A percentile compares a stretch with the other conserved stretches of the same genome.
Evolutionary conservation across 2,329 filamentous ascomycete species (phyloP).

Genomic region (Septoria petroselini): DNA sequence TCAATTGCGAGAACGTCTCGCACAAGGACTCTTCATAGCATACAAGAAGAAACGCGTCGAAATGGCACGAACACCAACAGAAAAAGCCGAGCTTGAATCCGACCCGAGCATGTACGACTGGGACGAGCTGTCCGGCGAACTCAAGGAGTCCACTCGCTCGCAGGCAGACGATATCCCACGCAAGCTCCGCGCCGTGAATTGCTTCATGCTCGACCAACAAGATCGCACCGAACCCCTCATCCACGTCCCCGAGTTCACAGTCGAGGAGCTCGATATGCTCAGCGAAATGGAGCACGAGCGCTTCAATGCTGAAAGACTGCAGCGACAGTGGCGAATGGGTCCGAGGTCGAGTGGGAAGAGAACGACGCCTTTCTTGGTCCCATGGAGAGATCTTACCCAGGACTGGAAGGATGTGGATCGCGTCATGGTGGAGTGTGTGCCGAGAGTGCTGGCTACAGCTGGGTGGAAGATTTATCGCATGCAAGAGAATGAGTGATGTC

Average conservation of each 20-base stretch:
- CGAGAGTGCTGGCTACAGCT: conserved; percentile 31
- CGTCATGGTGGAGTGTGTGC: conserved; percentile 40
- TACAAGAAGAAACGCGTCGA: conserved; percentile 36
- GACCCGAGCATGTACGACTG: conserved; percentile 38
- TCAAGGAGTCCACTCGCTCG: conserved; percentile 37
- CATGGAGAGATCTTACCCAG: conserved; percentile 38
- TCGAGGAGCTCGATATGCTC: conserved; percentile 35
- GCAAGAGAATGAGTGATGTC: conserved; percentile 19
- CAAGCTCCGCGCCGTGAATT: conserved; percentile 37
- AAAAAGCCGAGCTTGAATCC: conserved; percentile 31
- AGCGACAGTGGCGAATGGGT: conserved; percentile 38
- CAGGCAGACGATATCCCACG: conserved; percentile 40
- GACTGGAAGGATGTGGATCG: conserved; percentile 39
- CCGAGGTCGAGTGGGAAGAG: conserved; percentile 35
- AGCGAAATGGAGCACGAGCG: conserved; percentile 39
- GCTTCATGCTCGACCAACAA: conserved; percentile 39
- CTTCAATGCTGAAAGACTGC: conserved; percentile 38
- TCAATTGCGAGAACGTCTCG: conserved; percentile 36
- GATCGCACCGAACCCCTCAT: conserved; percentile 32
- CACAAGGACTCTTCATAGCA: conserved; percentile 36
- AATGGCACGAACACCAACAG: conserved; percentile 32
- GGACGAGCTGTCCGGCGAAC: conserved; percentile 36
- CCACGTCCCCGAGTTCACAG: conserved; percentile 33
- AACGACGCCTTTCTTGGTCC: conserved; percentile 38
- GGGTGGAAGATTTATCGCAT: conserved; percentile 39